Conservation (phyloP, 1,139 yeast genomes). For the Saccharomyces hybrid region DNA sequence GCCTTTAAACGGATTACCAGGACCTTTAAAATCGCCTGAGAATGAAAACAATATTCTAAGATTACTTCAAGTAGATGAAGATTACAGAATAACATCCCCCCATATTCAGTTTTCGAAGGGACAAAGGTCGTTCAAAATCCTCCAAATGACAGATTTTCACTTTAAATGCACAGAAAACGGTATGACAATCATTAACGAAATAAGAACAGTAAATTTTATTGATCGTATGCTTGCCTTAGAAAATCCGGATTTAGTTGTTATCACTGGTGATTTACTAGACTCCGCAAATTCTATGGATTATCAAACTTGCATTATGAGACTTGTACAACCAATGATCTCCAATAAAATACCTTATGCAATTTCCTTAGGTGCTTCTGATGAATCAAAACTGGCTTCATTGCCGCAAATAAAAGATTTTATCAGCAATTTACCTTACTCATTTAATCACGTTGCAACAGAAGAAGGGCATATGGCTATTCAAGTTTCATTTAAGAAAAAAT, state of each 20-base stretch:
- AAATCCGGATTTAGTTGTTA: conserved; percentile 65
- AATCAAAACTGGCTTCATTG: conserved; percentile 13
- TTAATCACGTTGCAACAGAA: conserved; percentile 9
- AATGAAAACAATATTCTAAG: background rate
- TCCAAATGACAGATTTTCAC: conserved; percentile 79
- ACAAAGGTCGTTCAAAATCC: conserved; percentile 44
- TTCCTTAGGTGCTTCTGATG: conserved; percentile 50
- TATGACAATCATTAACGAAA: conserved; percentile 6
- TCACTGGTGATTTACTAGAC: conserved; percentile 62
- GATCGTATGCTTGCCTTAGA: conserved; percentile 54
- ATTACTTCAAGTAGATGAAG: background rate
- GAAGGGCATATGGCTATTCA: conserved; percentile 7
- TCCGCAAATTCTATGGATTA: conserved; percentile 59
- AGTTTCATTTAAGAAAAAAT: background rate
- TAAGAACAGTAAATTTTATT: conserved; percentile 52
- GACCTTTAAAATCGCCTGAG: background rate
- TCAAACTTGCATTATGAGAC: conserved; percentile 65
- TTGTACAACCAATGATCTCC: conserved; percentile 54
- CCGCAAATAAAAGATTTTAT: conserved; percentile 21
- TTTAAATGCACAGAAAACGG: conserved; percentile 50
- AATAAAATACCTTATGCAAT: conserved; percentile 67
- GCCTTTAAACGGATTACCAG: background rate
- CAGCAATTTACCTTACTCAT: conserved; percentile 19
- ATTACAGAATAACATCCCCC: background rate
- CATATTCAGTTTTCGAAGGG: background rate